Base-by-base conservation (phyloP, 2,329 filamentous ascomycete genomes). In the Botrytis elliptica region DNA sequence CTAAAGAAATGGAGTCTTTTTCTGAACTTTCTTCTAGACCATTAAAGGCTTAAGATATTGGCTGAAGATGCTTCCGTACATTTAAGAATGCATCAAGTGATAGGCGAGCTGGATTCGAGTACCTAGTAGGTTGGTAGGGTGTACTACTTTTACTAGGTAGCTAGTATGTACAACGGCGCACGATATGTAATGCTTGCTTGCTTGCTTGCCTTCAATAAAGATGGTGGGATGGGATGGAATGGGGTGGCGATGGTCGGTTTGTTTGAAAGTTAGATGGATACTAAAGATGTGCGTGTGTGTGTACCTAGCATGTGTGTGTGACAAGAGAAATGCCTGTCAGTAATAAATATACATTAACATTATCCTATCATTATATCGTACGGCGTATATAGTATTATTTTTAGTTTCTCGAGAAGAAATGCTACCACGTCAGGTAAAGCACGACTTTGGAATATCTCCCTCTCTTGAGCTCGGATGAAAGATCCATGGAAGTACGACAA, bases 101-200 rank as follows among this genome's bases (percentile, higher is more conserved):
- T 66, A 66, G 64, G 64, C 64, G 64, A 66, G 44, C 44, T 52
- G 64, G 44, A 66, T 36, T 36, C 20, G 14, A n/a, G 29, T 9
- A 22, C 44, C 64, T 52, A 66, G 44, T 16, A 42, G 40, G 40
- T 16, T 3, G 33, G 33, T 33, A 29, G 14, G 25, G 52, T 29
- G 52, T 16, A 16, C n/a, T 18, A 55, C 49, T n/a, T n/a, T 14
- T 14, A 16, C 49, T n/a, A n/a, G 49, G 49, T 14, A n/a, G n/a
- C n/a, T 8, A 18, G 52, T 18, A 5, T 38, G 14, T 38, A n/a
- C 44, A 67, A 67, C 64, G 64, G 64, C 63, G 42, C n/a, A 66
- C 29, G 63, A 33, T 42, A 29, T 40, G 36, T 62, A 36, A 62
- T 63, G 60, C 25, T 63, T 38, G 33, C 29, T 20, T 12, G 40